These are phyloP conservation scores for Aureobasidium sp. DNA, from an alignment of 2,329 filamentous ascomycete species.

Conservation along the genomic window DNA sequence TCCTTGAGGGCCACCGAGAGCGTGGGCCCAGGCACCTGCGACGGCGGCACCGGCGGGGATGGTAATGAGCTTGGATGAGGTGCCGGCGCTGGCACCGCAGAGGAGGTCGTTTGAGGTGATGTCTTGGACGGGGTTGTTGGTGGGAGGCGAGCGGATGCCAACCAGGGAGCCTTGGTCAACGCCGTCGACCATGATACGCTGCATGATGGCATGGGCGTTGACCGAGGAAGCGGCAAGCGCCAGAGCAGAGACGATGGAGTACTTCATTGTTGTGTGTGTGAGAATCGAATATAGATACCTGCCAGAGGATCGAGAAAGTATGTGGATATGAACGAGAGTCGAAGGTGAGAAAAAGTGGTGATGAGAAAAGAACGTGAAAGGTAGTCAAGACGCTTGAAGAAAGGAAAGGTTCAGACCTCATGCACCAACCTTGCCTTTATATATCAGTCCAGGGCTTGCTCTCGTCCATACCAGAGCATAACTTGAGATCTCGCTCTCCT, in stretches of 20 bases:
- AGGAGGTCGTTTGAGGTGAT: constrained; percentile 29
- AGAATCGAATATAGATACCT: not conserved
- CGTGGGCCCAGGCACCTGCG: constrained; percentile 18
- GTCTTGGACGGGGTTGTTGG: constrained; percentile 31
- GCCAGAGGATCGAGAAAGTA: not conserved
- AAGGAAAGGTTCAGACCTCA: not conserved
- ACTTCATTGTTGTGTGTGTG: constrained; percentile 11
- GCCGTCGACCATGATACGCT: constrained; percentile 37
- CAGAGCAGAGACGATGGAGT: constrained; percentile 27
- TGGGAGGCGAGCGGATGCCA: constrained; percentile 41
- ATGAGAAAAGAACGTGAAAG: not conserved
- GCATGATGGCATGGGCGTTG: constrained; percentile 24
- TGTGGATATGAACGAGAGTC: constrained; percentile 11
- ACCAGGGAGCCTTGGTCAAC: constrained; percentile 36
- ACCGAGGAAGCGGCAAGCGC: constrained; percentile 27
- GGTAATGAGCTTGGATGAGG: constrained; percentile 19
- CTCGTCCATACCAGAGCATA: not conserved
- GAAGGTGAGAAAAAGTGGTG: not conserved
- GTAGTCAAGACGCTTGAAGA: not conserved
- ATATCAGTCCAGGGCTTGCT: not conserved
- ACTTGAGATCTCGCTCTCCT: not conserved
- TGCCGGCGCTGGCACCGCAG: constrained; percentile 30
- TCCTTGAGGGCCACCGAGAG: constrained; percentile 15
- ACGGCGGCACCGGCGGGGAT: constrained; percentile 16
- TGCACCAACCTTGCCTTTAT: not conserved